Percentiles rank a stretch among this genome's conserved stretches.
These are phyloP conservation scores for Entomortierella beljakovae DNA, from an alignment of 192 early-diverging fungal genomes.

Conservation along the genomic window DNA sequence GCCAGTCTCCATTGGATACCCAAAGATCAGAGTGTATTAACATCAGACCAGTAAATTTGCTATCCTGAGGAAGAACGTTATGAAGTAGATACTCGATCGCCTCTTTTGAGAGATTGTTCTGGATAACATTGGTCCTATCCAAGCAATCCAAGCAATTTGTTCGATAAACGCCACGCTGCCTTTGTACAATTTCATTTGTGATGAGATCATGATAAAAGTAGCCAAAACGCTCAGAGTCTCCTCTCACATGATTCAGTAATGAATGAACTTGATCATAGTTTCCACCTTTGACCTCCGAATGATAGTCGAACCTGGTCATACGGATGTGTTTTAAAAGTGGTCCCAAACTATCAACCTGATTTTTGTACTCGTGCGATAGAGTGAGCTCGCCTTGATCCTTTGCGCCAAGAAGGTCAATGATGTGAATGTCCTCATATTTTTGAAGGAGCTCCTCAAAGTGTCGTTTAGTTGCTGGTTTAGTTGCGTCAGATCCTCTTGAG, in stretches of 20 bases:
- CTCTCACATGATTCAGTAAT: conserved; percentile 66
- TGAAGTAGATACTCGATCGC: conserved; percentile 60
- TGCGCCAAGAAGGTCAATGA: conserved; percentile 82
- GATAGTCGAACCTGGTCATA: conserved; percentile 88
- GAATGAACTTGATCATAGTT: conserved; percentile 78
- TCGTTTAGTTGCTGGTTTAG: conserved; percentile 82
- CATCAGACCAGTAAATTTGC: conserved; percentile 36
- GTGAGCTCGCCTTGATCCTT: conserved; percentile 78
- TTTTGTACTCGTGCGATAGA: conserved; percentile 76
- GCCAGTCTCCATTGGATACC: conserved; percentile 91
- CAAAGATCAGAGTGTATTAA: conserved; percentile 72
- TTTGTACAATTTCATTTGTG: conserved; percentile 63
- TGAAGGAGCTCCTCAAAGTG: conserved; percentile 80
- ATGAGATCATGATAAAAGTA: conserved; percentile 78
- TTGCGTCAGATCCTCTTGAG: conserved; percentile 82
- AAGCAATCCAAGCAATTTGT: conserved; percentile 93
- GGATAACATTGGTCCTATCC: conserved; percentile 91
- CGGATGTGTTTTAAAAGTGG: conserved; percentile 59
- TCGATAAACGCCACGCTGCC: conserved; percentile 88
- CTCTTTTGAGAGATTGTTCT: conserved; percentile 76
- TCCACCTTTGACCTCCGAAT: conserved; percentile 80
- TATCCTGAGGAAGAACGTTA: conserved; percentile 30
- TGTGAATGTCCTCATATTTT: conserved; percentile 80
- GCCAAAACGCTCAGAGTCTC: conserved; percentile 67
- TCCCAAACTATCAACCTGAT: conserved; percentile 53